These are phyloP conservation scores for Cucurbita moschata DNA, from an alignment of 306 rosid species.

Conservation along the genomic window DNA sequence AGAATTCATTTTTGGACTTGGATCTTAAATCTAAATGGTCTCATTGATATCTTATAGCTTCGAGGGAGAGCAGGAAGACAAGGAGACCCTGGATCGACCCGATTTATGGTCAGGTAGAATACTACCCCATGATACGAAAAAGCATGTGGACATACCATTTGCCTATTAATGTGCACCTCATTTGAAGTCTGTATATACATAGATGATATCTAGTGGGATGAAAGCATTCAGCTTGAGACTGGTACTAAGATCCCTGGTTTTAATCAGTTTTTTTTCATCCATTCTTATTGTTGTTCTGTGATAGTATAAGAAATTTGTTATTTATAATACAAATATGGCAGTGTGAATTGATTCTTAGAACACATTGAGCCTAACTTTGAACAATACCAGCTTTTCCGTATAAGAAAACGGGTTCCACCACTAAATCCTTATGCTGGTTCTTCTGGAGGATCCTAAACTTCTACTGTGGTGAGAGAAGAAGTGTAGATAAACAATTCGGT, in stretches of 20 bases:
- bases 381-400: neutral
- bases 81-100: slow-evolving; percentile 97
- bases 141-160: neutral
- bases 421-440: too few species aligned
- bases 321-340: neutral
- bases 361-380: neutral
- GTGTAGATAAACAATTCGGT: too few species aligned
- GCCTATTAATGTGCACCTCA: neutral
- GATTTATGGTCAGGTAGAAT: slow-evolving; percentile 93
- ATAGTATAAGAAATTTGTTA: neutral
- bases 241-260: neutral
- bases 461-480: too few species aligned
- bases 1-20: slow-evolving; percentile 6
- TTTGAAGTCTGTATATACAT: neutral
- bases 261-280: neutral
- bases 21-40: slow-evolving; percentile 4
- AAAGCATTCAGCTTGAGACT: neutral
- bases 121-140: neutral
- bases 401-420: too few species aligned
- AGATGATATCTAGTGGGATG: neutral
- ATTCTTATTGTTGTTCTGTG: neutral
- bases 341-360: neutral
- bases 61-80: slow-evolving; percentile 99
- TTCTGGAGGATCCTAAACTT: too few species aligned
- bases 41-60: slow-evolving; percentile 39